Evolutionary conservation across 2,329 filamentous ascomycete species (phyloP).

Genomic region (Ceratocystis cubensis): DNA sequence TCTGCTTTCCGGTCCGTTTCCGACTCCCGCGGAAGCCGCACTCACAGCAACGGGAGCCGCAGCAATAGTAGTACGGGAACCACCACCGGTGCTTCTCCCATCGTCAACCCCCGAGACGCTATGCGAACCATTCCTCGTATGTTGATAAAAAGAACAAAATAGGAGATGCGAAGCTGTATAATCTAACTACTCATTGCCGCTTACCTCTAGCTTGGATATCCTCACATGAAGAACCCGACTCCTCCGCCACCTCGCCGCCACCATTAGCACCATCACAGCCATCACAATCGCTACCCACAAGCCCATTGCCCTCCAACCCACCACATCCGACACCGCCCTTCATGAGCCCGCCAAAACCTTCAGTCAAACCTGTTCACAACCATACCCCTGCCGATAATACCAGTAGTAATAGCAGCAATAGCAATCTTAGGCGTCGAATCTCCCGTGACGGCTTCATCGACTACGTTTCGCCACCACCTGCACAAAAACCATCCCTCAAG

Average conservation of each 20-base stretch:
- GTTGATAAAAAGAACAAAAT: not conserved
- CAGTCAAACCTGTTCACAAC: constrained; percentile 33
- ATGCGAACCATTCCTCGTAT: constrained; percentile 19
- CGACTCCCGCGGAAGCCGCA: not conserved
- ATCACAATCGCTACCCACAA: not conserved
- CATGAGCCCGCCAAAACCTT: constrained; percentile 31
- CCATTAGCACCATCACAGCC: not conserved
- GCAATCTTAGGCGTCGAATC: constrained; percentile 30
- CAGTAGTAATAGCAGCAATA: not conserved
- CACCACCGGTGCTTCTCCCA: not conserved
- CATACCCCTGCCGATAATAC: constrained; percentile 29
- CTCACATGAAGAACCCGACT: constrained; percentile 34
- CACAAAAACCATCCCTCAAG: constrained; percentile 7
- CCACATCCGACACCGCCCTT: constrained; percentile 29
- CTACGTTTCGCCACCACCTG: constrained; percentile 23
- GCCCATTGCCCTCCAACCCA: constrained; percentile 25
- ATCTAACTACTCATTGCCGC: not conserved
- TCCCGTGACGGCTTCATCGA: constrained; percentile 39
- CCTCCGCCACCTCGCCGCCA: not conserved
- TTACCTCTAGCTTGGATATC: constrained; percentile 36
- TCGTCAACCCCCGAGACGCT: constrained; percentile 15
- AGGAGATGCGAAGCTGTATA: not conserved
- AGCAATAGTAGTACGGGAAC: constrained; percentile 15
- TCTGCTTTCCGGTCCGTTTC: constrained; percentile 10
- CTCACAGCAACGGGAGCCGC: constrained; percentile 15